These are phyloP conservation scores for Coprinellus aureogranulatus DNA, from an alignment of 768 basidiomycete species.

Conservation along the genomic window DNA sequence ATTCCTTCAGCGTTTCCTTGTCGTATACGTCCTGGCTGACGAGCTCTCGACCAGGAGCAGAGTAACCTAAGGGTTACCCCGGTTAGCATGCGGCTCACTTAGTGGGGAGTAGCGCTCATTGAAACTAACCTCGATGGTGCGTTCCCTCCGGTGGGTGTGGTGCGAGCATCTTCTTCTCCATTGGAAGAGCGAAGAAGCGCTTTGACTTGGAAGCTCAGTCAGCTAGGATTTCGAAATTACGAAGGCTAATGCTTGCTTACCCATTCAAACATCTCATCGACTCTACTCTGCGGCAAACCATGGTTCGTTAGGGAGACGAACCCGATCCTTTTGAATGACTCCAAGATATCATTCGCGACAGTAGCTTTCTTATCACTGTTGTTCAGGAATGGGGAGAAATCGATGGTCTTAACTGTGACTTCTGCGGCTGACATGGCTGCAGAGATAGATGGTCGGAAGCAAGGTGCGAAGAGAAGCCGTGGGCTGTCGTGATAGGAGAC, in stretches of 20 bases:
- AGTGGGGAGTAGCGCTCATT: too few species aligned
- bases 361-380: slow-evolving; percentile 29
- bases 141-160: slow-evolving; percentile 45
- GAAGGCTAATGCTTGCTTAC: slow-evolving; percentile 19
- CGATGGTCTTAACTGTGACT: slow-evolving; percentile 31
- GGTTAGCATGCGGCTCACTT: too few species aligned
- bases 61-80: slow-evolving; percentile 42
- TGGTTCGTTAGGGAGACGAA: slow-evolving; percentile 50
- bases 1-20: slow-evolving; percentile 22
- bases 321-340: slow-evolving; percentile 45
- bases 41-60: slow-evolving; percentile 39
- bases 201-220: slow-evolving; percentile 27
- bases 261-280: slow-evolving; percentile 42
- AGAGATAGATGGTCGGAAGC: background rate
- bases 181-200: slow-evolving; percentile 35
- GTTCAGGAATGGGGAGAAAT: slow-evolving; percentile 43
- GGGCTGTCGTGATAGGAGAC: too few species aligned
- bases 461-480: too few species aligned
- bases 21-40: slow-evolving; percentile 37
- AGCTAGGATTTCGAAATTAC: background rate
- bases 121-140: slow-evolving; percentile 49
- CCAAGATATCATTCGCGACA: slow-evolving; percentile 40
- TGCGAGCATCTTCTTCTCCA: slow-evolving; percentile 40
- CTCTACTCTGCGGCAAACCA: slow-evolving; percentile 34
- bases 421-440: background rate